A percentile compares a stretch with the other conserved stretches of the same genome.
Conservation (phyloP, 2,329 filamentous ascomycete genomes). For the Thyridium curvatum region DNA sequence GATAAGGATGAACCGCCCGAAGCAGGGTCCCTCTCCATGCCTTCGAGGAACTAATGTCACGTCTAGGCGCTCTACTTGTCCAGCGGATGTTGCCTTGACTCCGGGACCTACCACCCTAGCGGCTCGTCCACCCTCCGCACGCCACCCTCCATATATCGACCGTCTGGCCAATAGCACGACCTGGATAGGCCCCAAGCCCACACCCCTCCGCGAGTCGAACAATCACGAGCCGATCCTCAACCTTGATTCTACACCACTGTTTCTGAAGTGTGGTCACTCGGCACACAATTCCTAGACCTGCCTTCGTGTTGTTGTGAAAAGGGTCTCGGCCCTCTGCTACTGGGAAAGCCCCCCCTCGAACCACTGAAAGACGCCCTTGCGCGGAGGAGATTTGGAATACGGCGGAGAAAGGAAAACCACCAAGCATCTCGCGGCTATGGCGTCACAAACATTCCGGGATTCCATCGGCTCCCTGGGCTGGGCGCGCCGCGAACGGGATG, state of each 20-base stretch:
- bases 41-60: too few species aligned
- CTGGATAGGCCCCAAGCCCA: conserved; percentile 2
- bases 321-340: not conserved
- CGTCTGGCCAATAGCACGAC: conserved; percentile 11
- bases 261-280: conserved; percentile 16
- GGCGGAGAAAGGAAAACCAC: not conserved
- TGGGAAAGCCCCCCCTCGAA: not conserved
- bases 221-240: conserved; percentile 15
- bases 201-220: conserved; percentile 7
- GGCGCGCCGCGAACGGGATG: conserved; percentile 76
- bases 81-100: too few species aligned
- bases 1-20: too few species aligned
- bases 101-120: conserved; percentile 4
- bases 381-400: not conserved
- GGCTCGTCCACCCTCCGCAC: conserved; percentile 9
- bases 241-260: conserved; percentile 13
- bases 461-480: conserved; percentile 93
- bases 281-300: conserved; percentile 9
- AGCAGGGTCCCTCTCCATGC: too few species aligned
- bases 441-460: conserved; percentile 83
- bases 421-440: conserved; percentile 49
- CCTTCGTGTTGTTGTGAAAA: not conserved
- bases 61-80: too few species aligned
- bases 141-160: conserved; percentile 8
- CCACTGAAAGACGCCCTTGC: not conserved